Evolutionary conservation across 2,329 filamentous ascomycete species (phyloP), one percentile per base, ranked within the genome.

Genomic region (Fusarium albidum): DNA sequence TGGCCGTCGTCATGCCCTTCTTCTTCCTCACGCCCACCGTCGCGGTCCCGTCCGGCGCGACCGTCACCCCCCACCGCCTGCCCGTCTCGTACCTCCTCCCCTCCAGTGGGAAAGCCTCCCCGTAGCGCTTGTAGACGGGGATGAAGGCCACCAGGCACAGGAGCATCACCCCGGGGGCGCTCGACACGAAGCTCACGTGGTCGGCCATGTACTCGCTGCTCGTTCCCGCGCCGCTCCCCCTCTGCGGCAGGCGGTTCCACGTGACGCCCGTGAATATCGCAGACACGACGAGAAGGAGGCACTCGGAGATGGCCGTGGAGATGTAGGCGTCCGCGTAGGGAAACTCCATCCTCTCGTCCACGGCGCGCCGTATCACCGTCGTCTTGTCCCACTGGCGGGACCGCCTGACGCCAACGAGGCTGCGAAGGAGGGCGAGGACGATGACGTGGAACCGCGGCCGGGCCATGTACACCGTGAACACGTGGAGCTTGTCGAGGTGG

Each of bases 241-340:
- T 12, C 14, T 3, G 32, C 8, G 60, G 60, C 31, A 61, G 31
- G n/a, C 64, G 64, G 31, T 65, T 41, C 64, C 64, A 67, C 9
- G 64, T 66, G 11, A 65, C 57, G 9, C 64, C 52, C 1, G 64
- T 66, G 39, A 66, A 66, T 3, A 66, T 43, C 29, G 64, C 59
- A 0, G 52, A 54, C 29, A 66, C 59, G 26, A 64, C 29, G 1
- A 66, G 50, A 1, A 65, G 11, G 8, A 64, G 25, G 3, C 64
- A 9, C 25, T 67, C 64, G 0, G 64, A 64, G 15, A 57, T 15
- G n/a, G 45, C 43, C 8, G 50, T 52, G 4, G 57, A 40, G n/a
- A 67, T 60, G 47, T 55, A 67, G 9, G 64, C 39, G 41, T 67
- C 64, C 9, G 61, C 49, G 42, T 62, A 67, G 5, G 64, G 59